Conservation (phyloP, 768 basidiomycete genomes). For the Mycena metata region DNA sequence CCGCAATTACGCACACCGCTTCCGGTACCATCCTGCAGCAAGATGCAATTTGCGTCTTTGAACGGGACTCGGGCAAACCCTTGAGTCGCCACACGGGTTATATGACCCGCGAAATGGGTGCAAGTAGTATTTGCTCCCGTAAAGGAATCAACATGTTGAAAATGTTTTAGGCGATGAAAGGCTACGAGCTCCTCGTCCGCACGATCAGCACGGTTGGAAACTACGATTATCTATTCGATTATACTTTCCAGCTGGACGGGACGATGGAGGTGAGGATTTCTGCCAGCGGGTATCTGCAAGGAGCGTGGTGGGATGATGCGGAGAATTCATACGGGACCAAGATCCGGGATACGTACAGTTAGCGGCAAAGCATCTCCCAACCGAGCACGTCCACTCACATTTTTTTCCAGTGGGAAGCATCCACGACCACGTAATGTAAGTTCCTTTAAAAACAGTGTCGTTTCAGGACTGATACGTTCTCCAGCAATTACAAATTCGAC, state of each 20-base stretch:
- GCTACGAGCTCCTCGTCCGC: conserved; percentile 69
- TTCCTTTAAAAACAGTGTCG: background rate
- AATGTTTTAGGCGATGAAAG: conserved; percentile 60
- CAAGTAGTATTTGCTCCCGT: background rate
- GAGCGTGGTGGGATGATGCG: conserved; percentile 66
- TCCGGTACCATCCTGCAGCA: conserved; percentile 59
- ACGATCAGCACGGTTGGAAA: conserved; percentile 75
- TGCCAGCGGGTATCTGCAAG: conserved; percentile 79
- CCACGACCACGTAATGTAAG: conserved; percentile 72
- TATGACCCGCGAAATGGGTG: conserved; percentile 66
- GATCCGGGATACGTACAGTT: conserved; percentile 70
- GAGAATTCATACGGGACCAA: conserved; percentile 67
- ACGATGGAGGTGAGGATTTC: conserved; percentile 78
- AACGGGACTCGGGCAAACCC: conserved; percentile 70
- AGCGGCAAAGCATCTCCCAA: conserved; percentile 36
- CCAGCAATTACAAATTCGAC: conserved; percentile 61
- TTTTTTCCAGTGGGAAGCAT: conserved; percentile 67
- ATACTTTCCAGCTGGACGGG: conserved; percentile 75
- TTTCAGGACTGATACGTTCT: background rate
- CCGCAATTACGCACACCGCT: conserved; percentile 65
- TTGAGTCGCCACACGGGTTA: conserved; percentile 71
- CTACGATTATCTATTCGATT: conserved; percentile 70
- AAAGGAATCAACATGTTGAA: background rate
- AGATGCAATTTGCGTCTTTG: conserved; percentile 76
- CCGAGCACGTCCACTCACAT: background rate